Conservation (phyloP, 1,284 basidiomycete genomes). For the Fomes fomentarius region DNA sequence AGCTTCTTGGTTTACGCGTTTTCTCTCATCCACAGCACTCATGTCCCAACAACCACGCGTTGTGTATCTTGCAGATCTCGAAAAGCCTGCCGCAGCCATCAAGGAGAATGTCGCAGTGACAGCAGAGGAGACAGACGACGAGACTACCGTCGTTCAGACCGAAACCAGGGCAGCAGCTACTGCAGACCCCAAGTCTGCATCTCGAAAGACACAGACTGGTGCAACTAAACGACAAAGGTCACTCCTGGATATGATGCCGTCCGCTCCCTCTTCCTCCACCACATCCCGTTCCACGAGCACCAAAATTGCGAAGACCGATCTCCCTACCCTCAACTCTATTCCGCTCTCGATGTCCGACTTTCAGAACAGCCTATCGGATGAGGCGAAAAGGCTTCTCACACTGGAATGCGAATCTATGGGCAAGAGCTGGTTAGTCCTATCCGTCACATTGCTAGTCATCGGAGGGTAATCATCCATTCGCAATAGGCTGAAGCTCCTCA, state of each 20-base stretch:
- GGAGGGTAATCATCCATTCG: not conserved
- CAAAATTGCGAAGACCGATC: constrained; percentile 36
- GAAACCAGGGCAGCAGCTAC: not conserved
- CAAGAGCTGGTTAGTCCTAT: constrained; percentile 69
- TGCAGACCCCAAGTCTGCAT: constrained; percentile 12
- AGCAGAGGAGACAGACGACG: constrained; percentile 7
- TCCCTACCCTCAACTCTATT: constrained; percentile 60
- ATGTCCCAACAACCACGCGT: constrained; percentile 42
- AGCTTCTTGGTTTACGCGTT: too few relatives aligned
- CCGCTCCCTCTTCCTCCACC: not conserved
- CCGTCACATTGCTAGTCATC: too few relatives aligned
- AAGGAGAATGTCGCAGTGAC: constrained; percentile 19
- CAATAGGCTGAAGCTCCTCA: constrained; percentile 69
- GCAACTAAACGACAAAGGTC: constrained; percentile 65
- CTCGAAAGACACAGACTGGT: constrained; percentile 27
- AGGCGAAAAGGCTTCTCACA: constrained; percentile 57
- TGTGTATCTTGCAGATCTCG: constrained; percentile 64
- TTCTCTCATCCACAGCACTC: not conserved
- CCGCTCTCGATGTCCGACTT: constrained; percentile 69
- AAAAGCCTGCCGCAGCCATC: constrained; percentile 25
- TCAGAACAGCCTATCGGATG: constrained; percentile 55
- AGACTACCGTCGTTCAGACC: not conserved
- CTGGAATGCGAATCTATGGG: constrained; percentile 76
- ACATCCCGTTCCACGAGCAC: constrained; percentile 5
- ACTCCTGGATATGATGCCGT: constrained; percentile 61